phyloP scores from a whole-genome alignment of 176 grass and related monocot genomes.

The Leersia perrieri region DNA sequence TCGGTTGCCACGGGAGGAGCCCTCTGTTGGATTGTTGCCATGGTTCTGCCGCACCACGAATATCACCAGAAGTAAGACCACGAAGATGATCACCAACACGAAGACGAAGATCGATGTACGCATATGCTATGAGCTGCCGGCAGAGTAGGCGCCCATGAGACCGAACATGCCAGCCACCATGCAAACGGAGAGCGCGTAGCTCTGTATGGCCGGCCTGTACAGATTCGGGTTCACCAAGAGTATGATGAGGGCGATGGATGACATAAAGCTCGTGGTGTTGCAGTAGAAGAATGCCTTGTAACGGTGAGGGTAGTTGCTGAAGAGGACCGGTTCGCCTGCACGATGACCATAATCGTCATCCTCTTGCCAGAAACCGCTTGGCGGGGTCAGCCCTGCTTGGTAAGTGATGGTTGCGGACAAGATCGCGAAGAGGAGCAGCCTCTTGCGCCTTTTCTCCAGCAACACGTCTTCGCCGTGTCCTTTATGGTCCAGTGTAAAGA shows the following conservation, averaged over 20 bases:
- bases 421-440: conserved; percentile 39
- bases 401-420: conserved; percentile 40
- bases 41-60: background rate
- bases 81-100: background rate
- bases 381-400: conserved; percentile 30
- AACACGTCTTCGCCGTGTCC: background rate
- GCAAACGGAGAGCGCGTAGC: background rate
- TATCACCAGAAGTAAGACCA: background rate
- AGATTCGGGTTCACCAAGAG: conserved; percentile 10
- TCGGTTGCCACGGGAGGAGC: background rate
- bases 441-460: conserved; percentile 14
- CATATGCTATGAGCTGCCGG: background rate
- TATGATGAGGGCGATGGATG: conserved; percentile 12
- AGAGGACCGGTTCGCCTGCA: conserved; percentile 15
- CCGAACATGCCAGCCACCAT: background rate
- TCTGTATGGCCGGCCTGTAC: background rate
- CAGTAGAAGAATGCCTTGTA: conserved; percentile 40
- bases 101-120: background rate
- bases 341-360: background rate
- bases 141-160: background rate
- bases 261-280: conserved; percentile 17
- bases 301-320: background rate
- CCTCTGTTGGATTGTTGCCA: background rate
- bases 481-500: background rate
- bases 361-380: background rate